Evolutionary conservation across 2,329 filamentous ascomycete species (phyloP).

Genomic region (Coniochaeta hoffmannii): DNA sequence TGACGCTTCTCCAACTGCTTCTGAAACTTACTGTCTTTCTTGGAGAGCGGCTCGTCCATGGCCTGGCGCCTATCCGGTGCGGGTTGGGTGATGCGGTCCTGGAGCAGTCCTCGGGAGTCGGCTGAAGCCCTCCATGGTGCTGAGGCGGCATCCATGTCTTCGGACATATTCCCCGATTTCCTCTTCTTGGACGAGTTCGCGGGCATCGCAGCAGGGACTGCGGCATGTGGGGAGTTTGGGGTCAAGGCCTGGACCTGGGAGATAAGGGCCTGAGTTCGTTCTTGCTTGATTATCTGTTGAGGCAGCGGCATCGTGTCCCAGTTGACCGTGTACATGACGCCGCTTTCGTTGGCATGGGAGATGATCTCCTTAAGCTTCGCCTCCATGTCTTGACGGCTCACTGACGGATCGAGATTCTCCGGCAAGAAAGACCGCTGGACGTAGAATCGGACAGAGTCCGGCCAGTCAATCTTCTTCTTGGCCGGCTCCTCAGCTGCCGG

Average conservation of each 20-base stretch:
- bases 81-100: constrained; percentile 67
- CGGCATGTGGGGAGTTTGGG: background rate
- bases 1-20: constrained; percentile 81
- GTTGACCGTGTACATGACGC: constrained; percentile 65
- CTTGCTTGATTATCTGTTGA: constrained; percentile 71
- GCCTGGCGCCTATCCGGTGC: constrained; percentile 35
- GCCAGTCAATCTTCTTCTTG: constrained; percentile 68
- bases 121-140: constrained; percentile 69
- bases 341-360: constrained; percentile 67
- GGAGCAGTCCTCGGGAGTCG: constrained; percentile 53
- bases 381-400: constrained; percentile 67
- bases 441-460: constrained; percentile 75
- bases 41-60: constrained; percentile 31
- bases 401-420: constrained; percentile 57
- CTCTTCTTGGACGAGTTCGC: constrained; percentile 59
- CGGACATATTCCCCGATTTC: constrained; percentile 61
- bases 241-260: constrained; percentile 5
- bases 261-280: constrained; percentile 36
- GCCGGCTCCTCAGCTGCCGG: constrained; percentile 15
- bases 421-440: constrained; percentile 83
- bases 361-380: constrained; percentile 80
- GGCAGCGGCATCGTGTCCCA: constrained; percentile 82
- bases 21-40: constrained; percentile 77
- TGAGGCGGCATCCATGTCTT: constrained; percentile 39
- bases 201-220: background rate